phyloP scores from a whole-genome alignment of 2,329 filamentous ascomycete species.

The Xylaria sp. region DNA sequence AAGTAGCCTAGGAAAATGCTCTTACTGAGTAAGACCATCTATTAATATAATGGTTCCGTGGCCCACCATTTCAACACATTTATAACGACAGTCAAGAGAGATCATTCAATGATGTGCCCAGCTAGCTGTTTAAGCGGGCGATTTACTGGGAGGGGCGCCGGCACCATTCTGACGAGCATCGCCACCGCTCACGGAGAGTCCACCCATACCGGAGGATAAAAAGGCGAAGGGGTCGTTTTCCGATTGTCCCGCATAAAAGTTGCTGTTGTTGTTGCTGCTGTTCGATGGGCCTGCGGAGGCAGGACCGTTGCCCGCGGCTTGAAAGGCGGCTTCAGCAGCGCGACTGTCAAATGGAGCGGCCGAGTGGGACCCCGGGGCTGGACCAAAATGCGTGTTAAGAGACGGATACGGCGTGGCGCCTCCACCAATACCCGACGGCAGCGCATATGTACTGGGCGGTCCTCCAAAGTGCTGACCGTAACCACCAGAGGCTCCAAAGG shows the following conservation, averaged over 20 bases:
- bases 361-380: conserved; percentile 81
- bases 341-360: conserved; percentile 92
- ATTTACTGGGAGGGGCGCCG: conserved; percentile 67
- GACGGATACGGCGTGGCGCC: conserved; percentile 83
- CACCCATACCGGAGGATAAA: conserved; percentile 77
- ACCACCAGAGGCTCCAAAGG: conserved; percentile 72
- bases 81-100: conserved; percentile 41
- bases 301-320: conserved; percentile 84
- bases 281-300: conserved; percentile 76
- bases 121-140: conserved; percentile 61
- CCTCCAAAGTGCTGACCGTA: conserved; percentile 86
- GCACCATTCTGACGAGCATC: conserved; percentile 73
- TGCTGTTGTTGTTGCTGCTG: conserved; percentile 59
- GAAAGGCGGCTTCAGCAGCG: conserved; percentile 93
- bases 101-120: conserved; percentile 33
- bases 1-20: conserved; percentile 47
- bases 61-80: conserved; percentile 54
- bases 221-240: conserved; percentile 85
- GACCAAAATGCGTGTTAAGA: conserved; percentile 83
- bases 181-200: conserved; percentile 75
- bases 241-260: conserved; percentile 73
- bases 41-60: conserved; percentile 51
- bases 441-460: conserved; percentile 86
- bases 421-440: conserved; percentile 86
- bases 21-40: conserved; percentile 18